phyloP scores from a whole-genome alignment of 2,329 filamentous ascomycete genomes.

The Cladosporium sp. region DNA sequence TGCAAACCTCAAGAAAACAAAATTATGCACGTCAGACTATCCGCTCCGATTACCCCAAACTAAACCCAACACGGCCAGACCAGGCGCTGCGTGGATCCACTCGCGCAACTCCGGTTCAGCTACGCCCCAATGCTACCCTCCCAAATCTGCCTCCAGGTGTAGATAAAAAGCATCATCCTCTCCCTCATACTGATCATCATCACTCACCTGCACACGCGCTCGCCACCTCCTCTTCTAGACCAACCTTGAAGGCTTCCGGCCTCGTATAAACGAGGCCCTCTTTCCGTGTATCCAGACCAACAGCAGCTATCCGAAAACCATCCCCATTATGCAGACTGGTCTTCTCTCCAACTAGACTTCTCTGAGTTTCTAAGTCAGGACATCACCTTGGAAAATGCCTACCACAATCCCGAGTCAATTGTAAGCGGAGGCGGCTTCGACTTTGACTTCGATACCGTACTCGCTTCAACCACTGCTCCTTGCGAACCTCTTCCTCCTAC shows the following conservation, averaged over 20 bases:
- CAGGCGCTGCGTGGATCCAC: too few relatives aligned
- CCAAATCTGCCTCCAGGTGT: background rate
- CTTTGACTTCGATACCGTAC: slow-evolving; percentile 10
- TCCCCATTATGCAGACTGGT: slow-evolving; percentile 11
- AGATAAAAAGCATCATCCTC: slow-evolving; percentile 3
- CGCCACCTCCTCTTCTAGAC: slow-evolving; percentile 4
- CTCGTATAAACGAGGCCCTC: slow-evolving; percentile 14
- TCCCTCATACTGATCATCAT: slow-evolving; percentile 10
- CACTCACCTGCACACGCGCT: slow-evolving; percentile 6
- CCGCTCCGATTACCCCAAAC: too few relatives aligned
- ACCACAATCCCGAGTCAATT: background rate
- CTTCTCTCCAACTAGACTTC: slow-evolving; percentile 12
- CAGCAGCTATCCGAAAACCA: background rate
- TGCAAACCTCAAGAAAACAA: too few relatives aligned
- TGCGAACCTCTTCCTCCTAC: background rate
- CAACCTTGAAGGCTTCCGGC: slow-evolving; percentile 8
- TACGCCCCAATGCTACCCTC: slow-evolving; percentile 1
- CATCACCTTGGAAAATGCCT: slow-evolving; percentile 6
- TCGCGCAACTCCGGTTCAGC: background rate
- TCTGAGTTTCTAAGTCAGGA: slow-evolving; percentile 14
- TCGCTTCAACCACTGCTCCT: slow-evolving; percentile 4
- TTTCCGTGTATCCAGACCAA: slow-evolving; percentile 9
- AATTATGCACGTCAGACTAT: too few relatives aligned
- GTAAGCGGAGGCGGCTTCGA: slow-evolving; percentile 2
- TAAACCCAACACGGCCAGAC: too few relatives aligned